Evolutionary conservation across 371 early-diverging fungal species (phyloP).

Genomic region (Actinomortierella ambigua): DNA sequence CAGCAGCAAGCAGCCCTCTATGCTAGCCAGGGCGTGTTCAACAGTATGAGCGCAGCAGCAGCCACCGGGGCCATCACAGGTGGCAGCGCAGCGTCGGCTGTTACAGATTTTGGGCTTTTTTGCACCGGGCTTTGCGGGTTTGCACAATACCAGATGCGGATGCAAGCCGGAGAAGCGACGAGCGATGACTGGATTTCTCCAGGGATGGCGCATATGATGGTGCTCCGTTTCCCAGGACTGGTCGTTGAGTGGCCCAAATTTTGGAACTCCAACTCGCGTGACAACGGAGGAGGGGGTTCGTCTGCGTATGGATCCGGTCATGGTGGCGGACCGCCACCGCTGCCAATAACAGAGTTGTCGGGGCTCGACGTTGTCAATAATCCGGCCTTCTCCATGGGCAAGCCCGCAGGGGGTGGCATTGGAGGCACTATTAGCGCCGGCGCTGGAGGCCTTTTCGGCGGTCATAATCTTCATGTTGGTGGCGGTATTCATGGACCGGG

Average conservation of each 20-base stretch:
- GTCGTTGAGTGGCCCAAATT: conserved; percentile 47
- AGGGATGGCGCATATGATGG: conserved; percentile 47
- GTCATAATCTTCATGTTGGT: conserved; percentile 20
- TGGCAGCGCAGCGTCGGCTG: no score
- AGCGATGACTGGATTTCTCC: conserved; percentile 40
- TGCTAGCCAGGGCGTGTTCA: no score
- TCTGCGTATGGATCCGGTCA: no score
- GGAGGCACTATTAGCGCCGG: conserved; percentile 36
- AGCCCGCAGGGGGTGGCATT: conserved; percentile 30
- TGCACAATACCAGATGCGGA: conserved; percentile 4
- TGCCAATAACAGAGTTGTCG: conserved; percentile 28
- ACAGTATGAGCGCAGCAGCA: no score
- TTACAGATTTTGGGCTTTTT: no score
- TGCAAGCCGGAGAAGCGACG: conserved; percentile 4
- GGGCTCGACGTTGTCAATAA: conserved; percentile 39
- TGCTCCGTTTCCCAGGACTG: conserved; percentile 41
- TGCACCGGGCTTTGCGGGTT: no score
- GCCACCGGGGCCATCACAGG: no score
- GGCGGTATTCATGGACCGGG: conserved; percentile 24
- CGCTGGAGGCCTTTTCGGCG: conserved; percentile 40
- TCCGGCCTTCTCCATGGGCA: conserved; percentile 24
- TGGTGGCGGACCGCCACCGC: conserved; percentile 33
- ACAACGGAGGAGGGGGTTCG: neutral
- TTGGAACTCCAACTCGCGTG: conserved; percentile 43
- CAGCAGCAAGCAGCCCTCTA: neutral